These are phyloP conservation scores for Solanum sejunctum DNA, from an alignment of 257 asterid species.

Conservation along the genomic window DNA sequence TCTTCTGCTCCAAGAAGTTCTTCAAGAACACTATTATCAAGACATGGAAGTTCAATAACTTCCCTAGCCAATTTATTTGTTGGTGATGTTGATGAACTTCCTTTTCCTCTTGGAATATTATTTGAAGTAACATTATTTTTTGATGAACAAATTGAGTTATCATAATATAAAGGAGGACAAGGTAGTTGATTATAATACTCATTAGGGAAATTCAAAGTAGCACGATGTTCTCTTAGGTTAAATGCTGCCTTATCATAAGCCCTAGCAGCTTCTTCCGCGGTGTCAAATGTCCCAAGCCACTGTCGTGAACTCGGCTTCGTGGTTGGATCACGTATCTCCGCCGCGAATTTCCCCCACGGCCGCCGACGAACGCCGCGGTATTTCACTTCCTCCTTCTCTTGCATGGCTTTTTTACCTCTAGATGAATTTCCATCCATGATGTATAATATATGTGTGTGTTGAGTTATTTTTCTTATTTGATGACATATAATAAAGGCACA, in stretches of 20 bases:
- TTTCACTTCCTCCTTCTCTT: constrained; percentile 26
- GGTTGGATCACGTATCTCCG: constrained; percentile 63
- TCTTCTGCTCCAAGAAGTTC: constrained; percentile 37
- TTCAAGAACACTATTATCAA: constrained; percentile 41
- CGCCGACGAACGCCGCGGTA: constrained; percentile 49
- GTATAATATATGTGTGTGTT: not conserved
- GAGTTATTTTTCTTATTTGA: not conserved
- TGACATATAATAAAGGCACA: too few relatives aligned
- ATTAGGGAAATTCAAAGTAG: constrained; percentile 39
- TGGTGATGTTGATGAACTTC: constrained; percentile 8
- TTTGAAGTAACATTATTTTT: not conserved
- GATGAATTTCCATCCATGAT: constrained; percentile 33
- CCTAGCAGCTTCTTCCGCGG: constrained; percentile 56
- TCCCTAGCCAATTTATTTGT: constrained; percentile 11
- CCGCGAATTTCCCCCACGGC: constrained; percentile 65
- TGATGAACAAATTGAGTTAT: not conserved
- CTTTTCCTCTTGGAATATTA: not conserved
- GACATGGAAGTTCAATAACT: constrained; percentile 38
- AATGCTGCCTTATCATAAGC: constrained; percentile 43
- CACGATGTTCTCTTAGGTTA: constrained; percentile 40
- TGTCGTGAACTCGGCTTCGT: constrained; percentile 32
- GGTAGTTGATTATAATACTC: constrained; percentile 45
- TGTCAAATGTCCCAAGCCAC: constrained; percentile 65
- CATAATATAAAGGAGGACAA: constrained; percentile 29
- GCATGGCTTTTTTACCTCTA: constrained; percentile 35